Percentiles rank a stretch among this genome's conserved stretches.
These are phyloP conservation scores for Vanderwaltozyma yarrowii DNA, from an alignment of 805 yeast genomes.

Conservation along the genomic window DNA sequence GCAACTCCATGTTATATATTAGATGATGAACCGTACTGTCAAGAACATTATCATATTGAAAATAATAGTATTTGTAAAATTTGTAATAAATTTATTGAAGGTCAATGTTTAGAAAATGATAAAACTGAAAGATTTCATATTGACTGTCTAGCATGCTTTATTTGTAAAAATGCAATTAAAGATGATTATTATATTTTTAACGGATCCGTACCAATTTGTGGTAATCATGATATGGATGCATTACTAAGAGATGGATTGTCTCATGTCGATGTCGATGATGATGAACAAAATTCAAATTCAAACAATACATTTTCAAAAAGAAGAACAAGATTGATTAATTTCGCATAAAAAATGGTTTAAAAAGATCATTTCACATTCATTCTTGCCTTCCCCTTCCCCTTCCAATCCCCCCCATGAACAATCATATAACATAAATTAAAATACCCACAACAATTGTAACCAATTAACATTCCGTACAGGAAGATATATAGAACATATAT, in stretches of 20 bases:
- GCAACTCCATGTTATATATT: slow-evolving; percentile 63
- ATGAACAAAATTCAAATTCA: background rate
- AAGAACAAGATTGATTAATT: slow-evolving; percentile 25
- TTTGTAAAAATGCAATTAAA: slow-evolving; percentile 42
- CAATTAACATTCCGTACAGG: too few species aligned
- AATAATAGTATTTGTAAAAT: slow-evolving; percentile 66
- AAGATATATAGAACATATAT: too few species aligned
- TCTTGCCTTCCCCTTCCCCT: too few species aligned
- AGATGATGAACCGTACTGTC: slow-evolving; percentile 75
- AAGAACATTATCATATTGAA: slow-evolving; percentile 57
- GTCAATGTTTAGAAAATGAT: slow-evolving; percentile 78
- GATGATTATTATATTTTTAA: slow-evolving; percentile 40
- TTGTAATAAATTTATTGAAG: slow-evolving; percentile 76
- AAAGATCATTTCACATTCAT: background rate
- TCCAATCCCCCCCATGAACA: too few species aligned
- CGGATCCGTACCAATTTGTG: slow-evolving; percentile 21
- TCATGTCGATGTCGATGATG: background rate
- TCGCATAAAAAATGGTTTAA: slow-evolving; percentile 2
- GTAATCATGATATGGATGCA: slow-evolving; percentile 22
- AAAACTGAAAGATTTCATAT: slow-evolving; percentile 63
- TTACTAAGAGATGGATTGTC: slow-evolving; percentile 9
- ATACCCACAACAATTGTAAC: too few species aligned
- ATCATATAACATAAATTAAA: too few species aligned
- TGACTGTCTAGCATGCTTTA: slow-evolving; percentile 57
- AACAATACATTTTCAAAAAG: slow-evolving; percentile 21